Evolutionary conservation across 2,329 filamentous ascomycete species (phyloP).

Genomic region (Paecilomyces fulvus): DNA sequence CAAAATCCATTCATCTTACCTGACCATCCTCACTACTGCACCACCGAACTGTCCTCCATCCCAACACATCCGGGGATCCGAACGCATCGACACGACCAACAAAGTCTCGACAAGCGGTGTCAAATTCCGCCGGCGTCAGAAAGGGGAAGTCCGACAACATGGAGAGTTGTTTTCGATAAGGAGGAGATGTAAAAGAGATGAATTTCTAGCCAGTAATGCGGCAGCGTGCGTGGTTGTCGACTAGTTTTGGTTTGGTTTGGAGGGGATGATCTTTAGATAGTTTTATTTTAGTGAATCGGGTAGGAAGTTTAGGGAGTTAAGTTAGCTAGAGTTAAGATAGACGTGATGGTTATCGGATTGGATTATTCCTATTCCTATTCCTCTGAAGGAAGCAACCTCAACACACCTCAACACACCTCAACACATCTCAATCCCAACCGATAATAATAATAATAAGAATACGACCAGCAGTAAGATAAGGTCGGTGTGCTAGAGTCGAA

Average conservation of each 20-base stretch:
- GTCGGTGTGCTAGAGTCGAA: background rate
- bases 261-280: too few relatives aligned
- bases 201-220: too few relatives aligned
- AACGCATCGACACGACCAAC: conserved; percentile 42
- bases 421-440: background rate
- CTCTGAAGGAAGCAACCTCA: background rate
- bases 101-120: conserved; percentile 56
- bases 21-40: background rate
- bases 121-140: conserved; percentile 54
- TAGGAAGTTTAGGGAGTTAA: too few relatives aligned
- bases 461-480: background rate
- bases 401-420: too few relatives aligned
- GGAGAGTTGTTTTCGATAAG: background rate
- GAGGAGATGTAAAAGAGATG: too few relatives aligned
- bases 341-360: too few relatives aligned
- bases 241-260: too few relatives aligned
- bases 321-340: too few relatives aligned
- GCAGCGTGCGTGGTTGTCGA: too few relatives aligned
- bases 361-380: too few relatives aligned
- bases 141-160: conserved; percentile 46
- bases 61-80: conserved; percentile 47
- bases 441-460: background rate
- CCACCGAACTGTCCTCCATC: conserved; percentile 28
- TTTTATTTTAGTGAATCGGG: too few relatives aligned
- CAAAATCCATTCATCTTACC: background rate